Base-by-base conservation (phyloP, 2,329 filamentous ascomycete species). In the Juglanconis oblonga region DNA sequence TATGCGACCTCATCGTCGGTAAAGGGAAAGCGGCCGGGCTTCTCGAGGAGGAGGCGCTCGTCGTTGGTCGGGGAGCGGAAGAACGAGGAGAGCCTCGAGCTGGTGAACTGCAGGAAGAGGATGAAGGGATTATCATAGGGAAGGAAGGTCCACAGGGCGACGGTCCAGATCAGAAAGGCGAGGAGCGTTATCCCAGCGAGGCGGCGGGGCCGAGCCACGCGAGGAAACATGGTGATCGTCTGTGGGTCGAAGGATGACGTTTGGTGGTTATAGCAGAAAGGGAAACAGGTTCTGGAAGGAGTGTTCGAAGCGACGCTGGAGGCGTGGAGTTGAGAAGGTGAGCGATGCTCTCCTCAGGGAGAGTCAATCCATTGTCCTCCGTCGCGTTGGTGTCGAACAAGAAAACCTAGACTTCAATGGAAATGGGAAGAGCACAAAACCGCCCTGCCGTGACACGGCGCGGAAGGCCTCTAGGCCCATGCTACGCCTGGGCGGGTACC, bases 1-100 rank as follows among this genome's bases (percentile, higher is more conserved):
- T 81, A 74, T 36, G 77, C 79, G 7, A 83, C 75, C 57, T 84
- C 81, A 42, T 71, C 71, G 55, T 71, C 69, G 40, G 79, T 69
- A 58, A 81, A 74, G 58, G 83, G 69, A 3, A 77, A 74, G 57
- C 77, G 76, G n/a, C 63, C 64, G n/a, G 73, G 73, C 54, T 71
- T 64, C 64, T 69, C 64, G 64, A 71, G 72, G 17, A 82, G 69
- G 74, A 78, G 80, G 35, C 74, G 73, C 58, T 81, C 78, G 66
- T 70, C 65, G 13, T 67, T 64, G 40, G 67, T 59, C 7, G 69
- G 64, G 31, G 65, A 65, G 33, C 68, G 69, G 14, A 77, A 59
- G 31, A 67, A 59, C 55, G 72, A 71, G 47, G 69, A 64, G 38
- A 63, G 52, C n/a, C 62, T 57, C 24, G 65, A 64, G 1, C 61